Evolutionary conservation across 176 grass and related monocot species (phyloP), one percentile per base, ranked within the genome.

Genomic region (Alopecurus myosuroides): DNA sequence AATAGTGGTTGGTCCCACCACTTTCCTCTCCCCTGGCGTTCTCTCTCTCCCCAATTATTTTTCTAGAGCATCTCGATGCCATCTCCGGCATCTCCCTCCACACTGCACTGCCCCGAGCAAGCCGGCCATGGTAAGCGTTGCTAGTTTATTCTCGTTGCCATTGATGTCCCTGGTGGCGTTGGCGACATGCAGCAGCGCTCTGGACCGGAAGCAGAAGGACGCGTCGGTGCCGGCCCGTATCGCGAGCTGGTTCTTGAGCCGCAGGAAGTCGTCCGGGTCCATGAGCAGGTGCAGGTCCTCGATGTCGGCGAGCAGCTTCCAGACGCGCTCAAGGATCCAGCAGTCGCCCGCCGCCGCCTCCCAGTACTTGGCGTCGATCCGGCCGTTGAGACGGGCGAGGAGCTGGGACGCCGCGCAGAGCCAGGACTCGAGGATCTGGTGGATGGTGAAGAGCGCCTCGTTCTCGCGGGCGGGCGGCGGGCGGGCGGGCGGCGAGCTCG

Each of bases 401-500:
- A 98, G 91, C 37, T 92, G 90, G 1, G 86, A 58, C 9, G 89
- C 93, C 15, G 49, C 87, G 55, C 85, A 73, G n/a, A 98, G 85
- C 96, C 96, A 98, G 2, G 87, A 98, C 46, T 98, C 96, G 13
- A 98, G 91, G 48, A 98, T 95, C 91, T 98, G 96, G 76, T 87
- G 86, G 77, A 89, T 84, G 68, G 89, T 87, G 89, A 90, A 85
- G 11, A 95, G 39, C 45, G 77, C 71, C 72, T 95, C 91, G 83
- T 83, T 88, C 85, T 98, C 96, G 17, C 78, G 77, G 83, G n/a
- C n/a, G n/a, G n/a, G n/a, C n/a, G n/a, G n/a, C n/a, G n/a, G n/a
- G n/a, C n/a, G n/a, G n/a, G n/a, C n/a, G n/a, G n/a, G n/a, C n/a
- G n/a, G n/a, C n/a, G n/a, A n/a, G n/a, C n/a, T n/a, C n/a, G n/a